Evolutionary conservation across 768 basidiomycete genomes (phyloP), one percentile per base, ranked within the genome.

Genomic region (Naganishia friedmannii): DNA sequence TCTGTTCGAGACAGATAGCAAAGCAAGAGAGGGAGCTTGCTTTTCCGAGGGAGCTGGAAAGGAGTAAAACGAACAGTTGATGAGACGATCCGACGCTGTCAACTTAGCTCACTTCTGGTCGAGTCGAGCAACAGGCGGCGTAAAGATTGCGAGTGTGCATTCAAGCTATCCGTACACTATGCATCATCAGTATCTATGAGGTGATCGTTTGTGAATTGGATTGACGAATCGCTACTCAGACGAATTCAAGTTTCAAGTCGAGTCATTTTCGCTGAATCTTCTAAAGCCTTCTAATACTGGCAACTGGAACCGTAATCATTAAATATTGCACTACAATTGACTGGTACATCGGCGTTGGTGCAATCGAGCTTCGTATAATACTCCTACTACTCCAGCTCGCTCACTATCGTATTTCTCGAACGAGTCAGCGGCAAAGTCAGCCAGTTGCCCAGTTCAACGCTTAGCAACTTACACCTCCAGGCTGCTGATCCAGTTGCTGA

Each of bases 231-330:
- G 23, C 23, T 51, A 8, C n/a, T n/a, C n/a, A 21, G n/a, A 51
- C 23, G 48, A 26, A 51, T 12, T 51, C 48, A 51, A n/a, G 3
- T 8, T 12, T 51, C 48, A 51, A n/a, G 3, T 8, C 48, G 48
- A 51, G 48, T 51, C 48, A 51, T 51, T 51, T 21, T 26, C 23
- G 48, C 23, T 51, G 48, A 23, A 26, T 21, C 48, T 51, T 51
- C 45, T 46, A 46, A 46, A 46, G 45, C 45, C 21, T 46, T 46
- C 48, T 51, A 51, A 51, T n/a, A 26, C 48, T 51, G 48, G 48
- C 48, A 51, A 26, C n/a, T 51, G 48, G 48, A 51, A 51, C 23
- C 48, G 23, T 51, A 26, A 51, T 26, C 48, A 51, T 51, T 51
- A 21, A 4, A 51, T 12, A 51, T 51, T n/a, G n/a, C n/a, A n/a